Percentiles rank a stretch among this genome's conserved stretches.
These are phyloP conservation scores for Alternaria panax DNA, from an alignment of 2,329 filamentous ascomycete genomes.

Conservation along the genomic window DNA sequence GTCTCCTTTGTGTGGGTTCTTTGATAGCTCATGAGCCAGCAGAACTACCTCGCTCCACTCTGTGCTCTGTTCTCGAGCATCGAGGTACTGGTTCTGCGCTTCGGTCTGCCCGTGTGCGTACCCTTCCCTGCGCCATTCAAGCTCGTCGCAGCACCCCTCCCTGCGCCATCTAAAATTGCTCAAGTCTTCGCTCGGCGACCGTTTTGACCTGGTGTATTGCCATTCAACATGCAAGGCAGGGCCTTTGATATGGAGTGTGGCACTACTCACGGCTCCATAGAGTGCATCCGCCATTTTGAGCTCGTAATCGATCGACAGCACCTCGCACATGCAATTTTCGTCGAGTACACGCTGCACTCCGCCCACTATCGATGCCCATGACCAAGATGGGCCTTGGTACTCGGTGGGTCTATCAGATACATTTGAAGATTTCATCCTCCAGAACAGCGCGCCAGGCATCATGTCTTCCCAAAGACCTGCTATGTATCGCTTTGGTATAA, in stretches of 20 bases:
- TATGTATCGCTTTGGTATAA: accelerated
- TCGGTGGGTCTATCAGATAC: accelerated
- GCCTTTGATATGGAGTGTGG: background rate
- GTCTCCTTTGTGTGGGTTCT: accelerated
- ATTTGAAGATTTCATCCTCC: no score
- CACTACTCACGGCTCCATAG: background rate
- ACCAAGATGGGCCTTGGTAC: background rate
- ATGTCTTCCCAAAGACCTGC: background rate
- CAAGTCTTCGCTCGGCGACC: background rate
- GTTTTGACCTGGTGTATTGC: background rate
- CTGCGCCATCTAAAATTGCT: background rate
- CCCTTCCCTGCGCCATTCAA: no score
- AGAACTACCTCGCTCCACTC: no score
- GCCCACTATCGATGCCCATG: background rate
- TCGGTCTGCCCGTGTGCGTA: no score
- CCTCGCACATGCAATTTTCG: accelerated
- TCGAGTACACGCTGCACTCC: accelerated
- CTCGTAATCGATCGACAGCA: accelerated
- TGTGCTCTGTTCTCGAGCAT: no score
- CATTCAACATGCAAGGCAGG: background rate
- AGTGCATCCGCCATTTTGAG: accelerated
- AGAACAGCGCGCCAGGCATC: accelerated
- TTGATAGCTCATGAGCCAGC: no score
- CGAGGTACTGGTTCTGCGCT: no score
- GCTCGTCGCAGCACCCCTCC: background rate